Conservation (phyloP, 2,329 filamentous ascomycete species). For the Orbilia javanica region DNA sequence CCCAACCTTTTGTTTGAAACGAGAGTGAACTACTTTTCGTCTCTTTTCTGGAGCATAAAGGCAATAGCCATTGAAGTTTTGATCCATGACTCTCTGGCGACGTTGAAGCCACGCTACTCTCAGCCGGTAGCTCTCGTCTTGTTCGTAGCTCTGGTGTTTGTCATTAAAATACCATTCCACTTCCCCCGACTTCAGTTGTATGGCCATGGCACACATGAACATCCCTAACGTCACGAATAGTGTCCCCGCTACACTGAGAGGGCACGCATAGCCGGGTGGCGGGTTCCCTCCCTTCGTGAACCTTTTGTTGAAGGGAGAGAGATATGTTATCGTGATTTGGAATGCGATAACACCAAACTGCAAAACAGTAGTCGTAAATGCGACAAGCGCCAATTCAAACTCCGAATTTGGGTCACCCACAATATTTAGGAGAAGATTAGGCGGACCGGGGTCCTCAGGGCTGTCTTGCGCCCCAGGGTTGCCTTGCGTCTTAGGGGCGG, state of each 20-base stretch:
- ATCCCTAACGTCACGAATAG: conserved; percentile 62
- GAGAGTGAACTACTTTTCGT: conserved; percentile 12
- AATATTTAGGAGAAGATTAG: conserved; percentile 33
- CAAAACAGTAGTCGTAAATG: conserved; percentile 1
- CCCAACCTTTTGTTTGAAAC: not conserved
- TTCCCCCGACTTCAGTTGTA: conserved; percentile 63
- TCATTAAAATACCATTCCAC: conserved; percentile 5
- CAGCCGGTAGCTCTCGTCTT: conserved; percentile 5
- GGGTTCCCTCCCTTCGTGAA: conserved; percentile 12
- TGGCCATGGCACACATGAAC: conserved; percentile 63
- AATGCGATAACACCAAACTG: conserved; percentile 31
- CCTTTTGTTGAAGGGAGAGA: conserved; percentile 9
- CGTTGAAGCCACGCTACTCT: conserved; percentile 60
- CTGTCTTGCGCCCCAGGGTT: too few relatives aligned
- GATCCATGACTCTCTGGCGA: conserved; percentile 59
- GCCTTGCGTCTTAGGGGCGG: too few relatives aligned
- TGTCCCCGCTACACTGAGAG: conserved; percentile 62
- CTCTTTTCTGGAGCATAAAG: conserved; percentile 43
- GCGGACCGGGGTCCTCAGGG: not conserved
- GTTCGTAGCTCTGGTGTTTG: not conserved
- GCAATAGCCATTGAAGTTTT: conserved; percentile 58
- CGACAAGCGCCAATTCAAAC: conserved; percentile 9
- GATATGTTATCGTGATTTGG: conserved; percentile 32
- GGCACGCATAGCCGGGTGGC: conserved; percentile 61
- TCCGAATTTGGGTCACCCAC: not conserved